phyloP scores from a whole-genome alignment of 1,284 basidiomycete genomes.

The Trichosporon faecale region DNA sequence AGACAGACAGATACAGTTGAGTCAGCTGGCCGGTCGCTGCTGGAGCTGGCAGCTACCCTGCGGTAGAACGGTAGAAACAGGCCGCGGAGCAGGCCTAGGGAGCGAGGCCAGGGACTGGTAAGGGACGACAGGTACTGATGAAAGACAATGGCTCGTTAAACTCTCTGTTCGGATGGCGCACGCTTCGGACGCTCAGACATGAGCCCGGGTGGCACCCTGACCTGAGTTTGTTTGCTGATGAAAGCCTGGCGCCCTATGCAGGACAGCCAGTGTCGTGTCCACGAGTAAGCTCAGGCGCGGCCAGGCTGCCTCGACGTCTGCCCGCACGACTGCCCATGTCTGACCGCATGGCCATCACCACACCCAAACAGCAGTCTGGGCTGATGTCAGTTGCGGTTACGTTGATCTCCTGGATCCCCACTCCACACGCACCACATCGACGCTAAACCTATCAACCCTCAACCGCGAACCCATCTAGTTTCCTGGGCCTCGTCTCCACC shows the following conservation, averaged over 20 bases:
- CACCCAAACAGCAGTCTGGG: background rate
- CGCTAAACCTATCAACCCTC: background rate
- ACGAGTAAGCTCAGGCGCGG: background rate
- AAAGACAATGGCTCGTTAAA: background rate
- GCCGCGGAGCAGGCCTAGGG: background rate
- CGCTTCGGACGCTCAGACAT: background rate
- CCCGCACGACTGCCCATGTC: background rate
- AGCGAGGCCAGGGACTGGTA: background rate
- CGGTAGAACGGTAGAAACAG: background rate
- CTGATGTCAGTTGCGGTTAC: background rate
- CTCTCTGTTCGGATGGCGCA: background rate
- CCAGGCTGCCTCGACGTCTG: background rate
- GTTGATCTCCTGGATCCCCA: background rate
- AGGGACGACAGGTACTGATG: constrained; percentile 1
- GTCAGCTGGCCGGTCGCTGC: background rate
- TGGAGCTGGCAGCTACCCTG: background rate
- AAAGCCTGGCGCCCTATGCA: background rate
- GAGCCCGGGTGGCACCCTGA: background rate
- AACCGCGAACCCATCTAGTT: background rate
- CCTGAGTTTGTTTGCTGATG: background rate
- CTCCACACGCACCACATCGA: background rate
- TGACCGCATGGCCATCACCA: background rate
- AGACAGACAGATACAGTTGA: background rate
- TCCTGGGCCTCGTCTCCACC: background rate
- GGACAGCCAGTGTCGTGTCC: background rate